Evolutionary conservation across 768 basidiomycete species (phyloP).

Genomic region (Tricholoma matsutake): DNA sequence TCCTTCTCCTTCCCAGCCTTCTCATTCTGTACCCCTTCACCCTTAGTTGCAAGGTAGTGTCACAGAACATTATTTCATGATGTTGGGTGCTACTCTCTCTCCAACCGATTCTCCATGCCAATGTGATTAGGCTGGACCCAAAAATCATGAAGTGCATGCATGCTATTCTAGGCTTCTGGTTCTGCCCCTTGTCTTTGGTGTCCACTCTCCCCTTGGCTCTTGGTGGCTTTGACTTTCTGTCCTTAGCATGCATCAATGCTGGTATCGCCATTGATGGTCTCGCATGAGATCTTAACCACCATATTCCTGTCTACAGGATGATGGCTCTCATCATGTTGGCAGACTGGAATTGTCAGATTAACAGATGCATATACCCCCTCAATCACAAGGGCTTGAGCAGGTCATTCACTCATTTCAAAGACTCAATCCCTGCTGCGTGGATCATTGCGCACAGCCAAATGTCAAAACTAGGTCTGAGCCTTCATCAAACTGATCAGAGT

Average conservation of each 20-base stretch:
- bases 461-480: too few relatives aligned
- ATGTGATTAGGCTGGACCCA: slow-evolving; percentile 17
- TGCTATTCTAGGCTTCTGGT: slow-evolving; percentile 19
- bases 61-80: too few relatives aligned
- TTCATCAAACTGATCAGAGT: too few relatives aligned
- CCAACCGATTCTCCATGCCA: slow-evolving; percentile 11
- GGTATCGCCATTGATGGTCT: slow-evolving; percentile 9
- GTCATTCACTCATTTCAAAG: background rate
- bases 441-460: background rate
- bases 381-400: background rate
- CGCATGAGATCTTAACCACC: slow-evolving; percentile 22
- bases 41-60: slow-evolving; percentile 8
- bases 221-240: slow-evolving; percentile 21
- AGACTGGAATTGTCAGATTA: too few relatives aligned
- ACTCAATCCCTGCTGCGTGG: background rate
- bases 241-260: slow-evolving; percentile 3
- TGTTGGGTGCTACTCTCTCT: too few relatives aligned
- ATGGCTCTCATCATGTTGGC: too few relatives aligned
- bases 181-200: slow-evolving; percentile 5
- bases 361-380: too few relatives aligned
- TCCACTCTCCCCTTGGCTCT: slow-evolving; percentile 8
- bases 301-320: background rate
- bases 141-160: background rate
- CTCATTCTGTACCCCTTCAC: slow-evolving; percentile 12
- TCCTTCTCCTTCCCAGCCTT: background rate